Evolutionary conservation across 495 filamentous ascomycete genomes (phyloP), one percentile per base, ranked within the genome.

Genomic region (Rhypophila decipiens): DNA sequence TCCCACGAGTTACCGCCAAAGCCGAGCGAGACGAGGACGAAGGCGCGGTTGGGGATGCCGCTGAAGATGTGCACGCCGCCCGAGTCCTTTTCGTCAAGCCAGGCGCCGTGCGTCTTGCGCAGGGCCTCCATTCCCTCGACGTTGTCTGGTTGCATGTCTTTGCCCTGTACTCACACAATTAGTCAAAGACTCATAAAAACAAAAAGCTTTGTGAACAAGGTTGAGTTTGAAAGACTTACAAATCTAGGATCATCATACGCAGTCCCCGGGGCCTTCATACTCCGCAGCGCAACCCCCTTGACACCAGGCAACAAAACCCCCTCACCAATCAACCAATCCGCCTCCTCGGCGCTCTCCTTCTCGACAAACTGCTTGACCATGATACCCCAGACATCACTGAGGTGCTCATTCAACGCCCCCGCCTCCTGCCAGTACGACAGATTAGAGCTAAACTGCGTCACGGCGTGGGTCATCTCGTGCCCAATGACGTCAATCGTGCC

Each of bases 301-400:
- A 72, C 56, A 17, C 58, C 67, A 5, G 66, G 62, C 44, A 67
- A 49, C 19, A 76, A 64, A 24, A 70, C 66, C 33, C 64, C 60
- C 49, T 77, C 65, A n/a, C 74, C 75, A 45, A 77, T 69, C 9
- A 77, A 53, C 75, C 75, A 78, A 57, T 76, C 68, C 11, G 73
- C 67, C 21, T 69, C 60, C 15, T 61, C 59, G 10, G 68, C 63
- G 9, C 55, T 70, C 58, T 71, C 67, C 31, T 70, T 46, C 49
- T 69, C 54, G 17, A 65, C 54, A 52, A 57, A 63, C 62, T 78
- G 76, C 65, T 74, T 70, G 52, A 74, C 59, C 73, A 79, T 76
- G 52, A 67, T 64, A 46, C 67, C 75, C 49, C 78, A 78, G 15
- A 72, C 67, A 50, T 79, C 76, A 7, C 73, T 69, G 29, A 76